A percentile compares a stretch with the other conserved stretches of the same genome.
phyloP scores from a whole-genome alignment of 768 basidiomycete species.

The Leccinum boreale region DNA sequence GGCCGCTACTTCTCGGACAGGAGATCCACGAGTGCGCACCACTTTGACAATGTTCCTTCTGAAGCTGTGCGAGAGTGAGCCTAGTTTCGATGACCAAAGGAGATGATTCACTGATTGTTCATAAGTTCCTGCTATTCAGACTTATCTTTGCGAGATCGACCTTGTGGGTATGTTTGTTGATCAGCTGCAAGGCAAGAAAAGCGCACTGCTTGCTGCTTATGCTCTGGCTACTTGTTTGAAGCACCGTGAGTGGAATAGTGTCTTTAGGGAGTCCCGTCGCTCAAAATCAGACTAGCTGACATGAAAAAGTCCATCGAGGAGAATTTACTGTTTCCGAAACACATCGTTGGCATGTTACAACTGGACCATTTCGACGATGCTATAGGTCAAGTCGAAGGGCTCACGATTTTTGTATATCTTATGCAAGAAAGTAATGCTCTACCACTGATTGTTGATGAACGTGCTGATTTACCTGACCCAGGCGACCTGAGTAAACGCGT shows the following conservation, averaged over 20 bases:
- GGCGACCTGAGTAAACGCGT: constrained; percentile 12
- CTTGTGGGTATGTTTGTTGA: no score
- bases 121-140: no score
- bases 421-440: constrained; percentile 16
- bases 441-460: not conserved
- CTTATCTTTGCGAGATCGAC: no score
- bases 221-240: no score
- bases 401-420: constrained; percentile 21
- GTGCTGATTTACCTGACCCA: constrained; percentile 2
- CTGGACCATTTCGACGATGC: constrained; percentile 24
- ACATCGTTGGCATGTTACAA: constrained; percentile 19
- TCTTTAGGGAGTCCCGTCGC: not conserved
- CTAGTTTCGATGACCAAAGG: no score
- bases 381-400: constrained; percentile 21
- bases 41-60: no score
- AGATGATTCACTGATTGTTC: no score
- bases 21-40: no score
- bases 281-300: constrained; percentile 6
- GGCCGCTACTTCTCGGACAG: no score
- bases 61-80: no score
- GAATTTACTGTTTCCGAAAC: not conserved
- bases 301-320: constrained; percentile 10
- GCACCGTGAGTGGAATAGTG: constrained; percentile 5
- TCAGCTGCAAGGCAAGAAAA: no score
- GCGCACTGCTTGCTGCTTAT: no score